phyloP scores from a whole-genome alignment of 2,329 filamentous ascomycete genomes.

The Aspergillus pseudotamarii region DNA sequence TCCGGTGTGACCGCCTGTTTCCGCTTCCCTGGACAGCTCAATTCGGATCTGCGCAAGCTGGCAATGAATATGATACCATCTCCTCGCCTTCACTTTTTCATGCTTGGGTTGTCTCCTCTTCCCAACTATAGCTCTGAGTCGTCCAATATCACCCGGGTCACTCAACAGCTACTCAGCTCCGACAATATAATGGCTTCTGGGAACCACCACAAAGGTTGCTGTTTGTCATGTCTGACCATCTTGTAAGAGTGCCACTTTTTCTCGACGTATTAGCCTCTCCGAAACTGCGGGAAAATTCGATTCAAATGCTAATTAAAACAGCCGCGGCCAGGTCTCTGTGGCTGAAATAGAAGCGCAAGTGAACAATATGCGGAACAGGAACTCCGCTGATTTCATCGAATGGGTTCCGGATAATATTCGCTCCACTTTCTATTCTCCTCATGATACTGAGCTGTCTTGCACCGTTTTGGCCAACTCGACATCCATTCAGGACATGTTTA shows the following conservation, averaged over 20 bases:
- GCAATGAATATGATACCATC: conserved; percentile 99
- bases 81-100: conserved; percentile 99
- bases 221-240: conserved; percentile 98
- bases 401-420: conserved; percentile 99
- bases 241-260: conserved; percentile 67
- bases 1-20: conserved; percentile 97
- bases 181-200: conserved; percentile 99
- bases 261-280: no score
- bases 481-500: conserved; percentile 99
- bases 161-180: conserved; percentile 99
- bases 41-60: conserved; percentile 99
- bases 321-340: conserved; percentile 99
- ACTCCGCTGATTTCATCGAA: conserved; percentile 98
- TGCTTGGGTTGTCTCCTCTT: conserved; percentile 98
- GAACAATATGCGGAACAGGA: conserved; percentile 99
- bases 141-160: conserved; percentile 95
- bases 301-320: conserved; percentile 31
- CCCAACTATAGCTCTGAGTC: conserved; percentile 97
- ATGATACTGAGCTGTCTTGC: conserved; percentile 96
- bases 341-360: conserved; percentile 99
- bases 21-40: conserved; percentile 98
- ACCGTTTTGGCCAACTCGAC: conserved; percentile 99
- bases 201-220: conserved; percentile 99
- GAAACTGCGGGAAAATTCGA: no score
- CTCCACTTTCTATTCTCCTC: conserved; percentile 96